These are phyloP conservation scores for Carex myosuroides DNA, from an alignment of 176 grass and related monocot genomes.

Conservation along the genomic window DNA sequence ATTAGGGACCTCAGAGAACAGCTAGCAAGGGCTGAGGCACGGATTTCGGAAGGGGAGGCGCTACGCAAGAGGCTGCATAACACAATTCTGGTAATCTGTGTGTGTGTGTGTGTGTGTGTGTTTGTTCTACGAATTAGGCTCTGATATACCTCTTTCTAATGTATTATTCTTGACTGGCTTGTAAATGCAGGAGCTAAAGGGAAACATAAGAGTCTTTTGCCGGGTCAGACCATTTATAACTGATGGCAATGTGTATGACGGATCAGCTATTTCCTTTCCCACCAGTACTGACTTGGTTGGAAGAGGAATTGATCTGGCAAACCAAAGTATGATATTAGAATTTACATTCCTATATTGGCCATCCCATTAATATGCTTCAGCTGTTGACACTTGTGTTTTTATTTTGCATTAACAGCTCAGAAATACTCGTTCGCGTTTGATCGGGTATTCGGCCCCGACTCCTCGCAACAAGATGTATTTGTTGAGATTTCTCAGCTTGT, in stretches of 20 bases:
- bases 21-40: conserved; percentile 62
- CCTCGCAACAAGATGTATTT: conserved; percentile 90
- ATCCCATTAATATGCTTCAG: not conserved
- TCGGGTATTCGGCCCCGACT: conserved; percentile 64
- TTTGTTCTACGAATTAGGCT: not conserved
- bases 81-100: conserved; percentile 57
- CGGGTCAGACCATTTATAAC: conserved; percentile 63
- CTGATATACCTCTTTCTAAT: not conserved
- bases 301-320: conserved; percentile 61
- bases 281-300: conserved; percentile 58
- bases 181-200: conserved; percentile 79
- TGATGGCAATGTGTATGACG: conserved; percentile 36
- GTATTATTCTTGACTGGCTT: not conserved
- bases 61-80: conserved; percentile 91
- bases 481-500: conserved; percentile 91
- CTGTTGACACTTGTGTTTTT: not conserved
- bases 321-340: conserved; percentile 34
- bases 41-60: conserved; percentile 73
- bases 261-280: conserved; percentile 65
- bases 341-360: not conserved
- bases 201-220: conserved; percentile 96
- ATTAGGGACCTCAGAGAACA: conserved; percentile 63
- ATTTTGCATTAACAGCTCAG: conserved; percentile 40
- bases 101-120: not conserved
- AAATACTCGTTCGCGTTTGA: conserved; percentile 85